Base-by-base conservation (phyloP, 139 green algal species). In the Nannochloris sp. region DNA sequence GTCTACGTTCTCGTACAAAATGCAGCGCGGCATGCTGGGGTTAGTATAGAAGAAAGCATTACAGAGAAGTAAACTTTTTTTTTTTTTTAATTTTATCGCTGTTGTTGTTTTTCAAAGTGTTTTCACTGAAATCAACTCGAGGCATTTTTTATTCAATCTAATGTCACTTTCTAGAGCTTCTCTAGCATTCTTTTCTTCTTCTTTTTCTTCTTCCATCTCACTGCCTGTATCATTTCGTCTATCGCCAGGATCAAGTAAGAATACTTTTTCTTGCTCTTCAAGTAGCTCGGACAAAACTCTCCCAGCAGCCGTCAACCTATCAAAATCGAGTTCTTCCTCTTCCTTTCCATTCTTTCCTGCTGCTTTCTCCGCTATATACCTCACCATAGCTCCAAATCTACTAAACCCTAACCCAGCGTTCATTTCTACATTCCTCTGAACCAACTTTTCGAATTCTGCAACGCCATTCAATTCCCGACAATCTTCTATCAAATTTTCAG, bases 1-100 rank as follows among this genome's bases (percentile, higher is more conserved):
- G 74, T 96, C 34, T 82, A 71, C 4, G 38, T 91, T 33, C 42
- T 76, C n/a, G 63, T 54, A 33, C 82, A 89, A 42, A 71, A 51
- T 3, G 81, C 38, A 10, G 89, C 89, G 8, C 60, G 89, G 27
- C 89, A 96, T 70, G 95, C 88, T 8, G 89, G 89, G 4, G 85
- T 95, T 10, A 65, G 54, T 23, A 88, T 96, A 13, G 35, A 94
- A 33, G 89, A 94, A 67, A 67, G 58, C 7, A 88, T 95, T 13
- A 55, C 66, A 0, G 87, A 95, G 61, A 72, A 71, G 46, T 91
- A 71, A 79, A 25, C 24, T 4, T 6, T 9, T n/a, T n/a, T n/a
- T n/a, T n/a, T n/a, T n/a, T n/a, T n/a, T n/a, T n/a, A n/a, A n/a
- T n/a, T n/a, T n/a, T n/a, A n/a, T n/a, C n/a, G n/a, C n/a, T n/a